These are phyloP conservation scores for Spinacia oleracea DNA, from an alignment of 179 eudicot genomes.

Conservation along the genomic window DNA sequence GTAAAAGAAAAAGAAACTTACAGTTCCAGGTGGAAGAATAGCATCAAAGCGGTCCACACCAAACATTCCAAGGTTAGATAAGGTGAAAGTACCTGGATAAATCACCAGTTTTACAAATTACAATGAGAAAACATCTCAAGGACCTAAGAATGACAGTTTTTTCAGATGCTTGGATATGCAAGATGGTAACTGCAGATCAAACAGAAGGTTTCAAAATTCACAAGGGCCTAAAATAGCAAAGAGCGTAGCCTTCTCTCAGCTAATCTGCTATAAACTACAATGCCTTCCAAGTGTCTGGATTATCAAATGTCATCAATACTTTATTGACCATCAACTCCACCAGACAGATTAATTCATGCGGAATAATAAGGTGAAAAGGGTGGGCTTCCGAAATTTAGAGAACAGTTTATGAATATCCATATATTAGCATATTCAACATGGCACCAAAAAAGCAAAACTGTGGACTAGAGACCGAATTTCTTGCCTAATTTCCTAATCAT, in stretches of 20 bases:
- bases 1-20: constrained; percentile 38
- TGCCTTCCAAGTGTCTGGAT: not conserved
- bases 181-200: not conserved
- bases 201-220: not conserved
- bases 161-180: not conserved
- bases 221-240: not conserved
- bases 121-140: constrained; percentile 19
- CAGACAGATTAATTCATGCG: not conserved
- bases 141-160: not conserved
- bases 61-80: constrained; percentile 95
- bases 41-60: constrained; percentile 98
- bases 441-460: not conserved
- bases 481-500: not conserved
- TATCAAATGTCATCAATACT: not conserved
- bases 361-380: not conserved
- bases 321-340: not conserved
- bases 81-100: constrained; percentile 81
- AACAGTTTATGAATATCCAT: not conserved
- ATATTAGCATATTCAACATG: not conserved
- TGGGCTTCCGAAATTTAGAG: not conserved
- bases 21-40: constrained; percentile 98
- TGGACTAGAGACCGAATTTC: not conserved
- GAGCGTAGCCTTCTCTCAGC: not conserved
- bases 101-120: constrained; percentile 9
- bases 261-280: not conserved